phyloP scores from a whole-genome alignment of 805 yeast genomes.

The Candida nitratophila region DNA sequence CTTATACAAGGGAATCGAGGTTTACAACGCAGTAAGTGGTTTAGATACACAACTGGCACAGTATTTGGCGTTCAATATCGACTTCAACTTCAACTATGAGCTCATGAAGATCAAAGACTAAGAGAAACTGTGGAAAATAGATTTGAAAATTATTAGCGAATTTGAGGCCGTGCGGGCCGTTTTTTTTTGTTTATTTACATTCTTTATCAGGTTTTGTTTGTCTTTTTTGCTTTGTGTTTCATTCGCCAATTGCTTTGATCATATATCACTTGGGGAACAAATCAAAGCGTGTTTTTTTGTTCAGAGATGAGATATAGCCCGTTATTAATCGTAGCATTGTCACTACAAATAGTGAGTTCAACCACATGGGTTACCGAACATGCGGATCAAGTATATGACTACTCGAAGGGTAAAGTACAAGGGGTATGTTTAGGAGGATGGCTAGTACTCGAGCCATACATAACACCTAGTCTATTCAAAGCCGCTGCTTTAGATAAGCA shows the following conservation, averaged over 20 bases:
- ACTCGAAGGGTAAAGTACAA: slow-evolving; percentile 18
- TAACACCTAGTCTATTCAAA: slow-evolving; percentile 70
- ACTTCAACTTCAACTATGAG: slow-evolving; percentile 12
- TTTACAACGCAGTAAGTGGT: slow-evolving; percentile 10
- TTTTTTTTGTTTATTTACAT: too few relatives aligned
- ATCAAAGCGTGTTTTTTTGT: too few relatives aligned
- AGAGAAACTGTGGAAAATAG: too few relatives aligned
- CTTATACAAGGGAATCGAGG: background rate
- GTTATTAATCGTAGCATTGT: too few relatives aligned
- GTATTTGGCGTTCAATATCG: slow-evolving; percentile 22
- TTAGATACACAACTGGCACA: slow-evolving; percentile 6
- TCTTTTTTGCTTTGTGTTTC: too few relatives aligned
- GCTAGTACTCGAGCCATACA: slow-evolving; percentile 82
- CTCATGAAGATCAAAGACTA: too few relatives aligned
- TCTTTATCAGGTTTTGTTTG: too few relatives aligned
- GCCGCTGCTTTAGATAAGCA: slow-evolving; percentile 27
- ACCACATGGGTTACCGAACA: background rate
- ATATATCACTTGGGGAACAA: too few relatives aligned
- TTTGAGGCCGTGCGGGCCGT: too few relatives aligned
- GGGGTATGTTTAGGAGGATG: slow-evolving; percentile 85
- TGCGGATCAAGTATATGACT: slow-evolving; percentile 10
- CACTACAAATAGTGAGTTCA: background rate
- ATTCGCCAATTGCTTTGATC: too few relatives aligned
- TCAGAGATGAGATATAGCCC: too few relatives aligned
- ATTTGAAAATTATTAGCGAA: too few relatives aligned